Conservation (phyloP, 2,329 filamentous ascomycete species). For the Fusarium sp. region DNA sequence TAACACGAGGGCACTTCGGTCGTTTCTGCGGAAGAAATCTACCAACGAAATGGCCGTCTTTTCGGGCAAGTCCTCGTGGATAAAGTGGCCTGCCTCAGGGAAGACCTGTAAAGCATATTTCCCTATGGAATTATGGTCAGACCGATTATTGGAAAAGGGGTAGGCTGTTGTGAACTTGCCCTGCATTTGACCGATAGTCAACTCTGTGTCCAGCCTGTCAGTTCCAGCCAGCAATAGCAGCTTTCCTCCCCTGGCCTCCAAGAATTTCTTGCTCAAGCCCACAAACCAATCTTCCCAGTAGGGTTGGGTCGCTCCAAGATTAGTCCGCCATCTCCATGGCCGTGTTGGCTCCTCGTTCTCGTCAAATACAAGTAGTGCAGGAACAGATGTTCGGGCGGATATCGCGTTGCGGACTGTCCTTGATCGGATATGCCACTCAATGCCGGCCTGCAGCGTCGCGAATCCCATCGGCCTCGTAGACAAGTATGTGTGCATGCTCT, state of each 20-base stretch:
- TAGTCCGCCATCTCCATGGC: constrained; percentile 85
- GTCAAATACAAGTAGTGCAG: constrained; percentile 72
- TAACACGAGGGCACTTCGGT: constrained; percentile 82
- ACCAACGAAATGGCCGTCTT: constrained; percentile 86
- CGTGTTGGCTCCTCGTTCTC: constrained; percentile 50
- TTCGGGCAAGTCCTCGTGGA: constrained; percentile 93
- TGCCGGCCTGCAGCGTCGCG: constrained; percentile 76
- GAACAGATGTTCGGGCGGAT: constrained; percentile 89
- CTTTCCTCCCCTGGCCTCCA: constrained; percentile 83
- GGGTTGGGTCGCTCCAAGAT: constrained; percentile 81
- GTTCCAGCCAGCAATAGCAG: constrained; percentile 86
- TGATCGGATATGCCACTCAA: constrained; percentile 93
- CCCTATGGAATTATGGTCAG: constrained; percentile 56
- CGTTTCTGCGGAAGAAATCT: constrained; percentile 93
- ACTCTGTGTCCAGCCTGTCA: constrained; percentile 86
- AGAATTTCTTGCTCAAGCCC: constrained; percentile 87
- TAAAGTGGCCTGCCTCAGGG: constrained; percentile 93
- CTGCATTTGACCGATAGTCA: constrained; percentile 98
- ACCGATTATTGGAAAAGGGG: background rate
- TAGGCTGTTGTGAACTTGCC: constrained; percentile 59
- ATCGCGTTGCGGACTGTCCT: constrained; percentile 84
- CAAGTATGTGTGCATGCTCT: constrained; percentile 93
- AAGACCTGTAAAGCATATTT: constrained; percentile 97
- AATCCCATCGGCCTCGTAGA: constrained; percentile 83
- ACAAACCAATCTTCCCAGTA: constrained; percentile 97